phyloP scores from a whole-genome alignment of 2,329 filamentous ascomycete species.

The Cryphonectria japonica region DNA sequence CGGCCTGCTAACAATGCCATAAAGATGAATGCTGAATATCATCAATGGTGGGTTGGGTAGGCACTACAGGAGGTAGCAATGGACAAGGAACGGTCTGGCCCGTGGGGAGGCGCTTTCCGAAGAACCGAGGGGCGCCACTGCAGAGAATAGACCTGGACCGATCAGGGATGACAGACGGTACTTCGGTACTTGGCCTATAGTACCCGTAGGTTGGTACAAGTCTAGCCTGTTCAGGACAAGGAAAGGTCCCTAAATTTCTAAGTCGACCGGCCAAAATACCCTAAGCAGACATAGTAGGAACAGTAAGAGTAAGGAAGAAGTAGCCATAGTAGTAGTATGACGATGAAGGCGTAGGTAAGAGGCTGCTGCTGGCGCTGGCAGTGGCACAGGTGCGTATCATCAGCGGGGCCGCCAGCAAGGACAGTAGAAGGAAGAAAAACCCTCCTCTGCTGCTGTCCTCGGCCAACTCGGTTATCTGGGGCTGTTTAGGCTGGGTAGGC shows the following conservation, averaged over 20 bases:
- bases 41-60: not conserved
- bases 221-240: conserved; percentile 3
- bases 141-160: conserved; percentile 2
- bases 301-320: not conserved
- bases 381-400: not conserved
- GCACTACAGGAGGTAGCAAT: not conserved
- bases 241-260: conserved; percentile 5
- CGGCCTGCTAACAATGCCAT: not conserved
- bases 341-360: not conserved
- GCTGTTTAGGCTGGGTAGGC: not conserved
- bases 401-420: not conserved
- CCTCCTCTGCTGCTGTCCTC: not conserved
- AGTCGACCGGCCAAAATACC: not conserved
- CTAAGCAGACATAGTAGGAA: not conserved
- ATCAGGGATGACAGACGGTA: conserved; percentile 6
- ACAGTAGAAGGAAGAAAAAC: not conserved
- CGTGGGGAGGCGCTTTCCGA: conserved; percentile 10
- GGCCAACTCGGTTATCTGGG: not conserved
- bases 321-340: too few relatives aligned
- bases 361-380: too few relatives aligned
- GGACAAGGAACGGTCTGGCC: conserved; percentile 7
- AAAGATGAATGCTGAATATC: not conserved
- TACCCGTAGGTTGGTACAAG: conserved; percentile 5
- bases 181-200: conserved; percentile 5
- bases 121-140: conserved; percentile 12